These are phyloP conservation scores for Geotrichum siamense DNA, from an alignment of 1,139 yeast species.

Conservation along the genomic window DNA sequence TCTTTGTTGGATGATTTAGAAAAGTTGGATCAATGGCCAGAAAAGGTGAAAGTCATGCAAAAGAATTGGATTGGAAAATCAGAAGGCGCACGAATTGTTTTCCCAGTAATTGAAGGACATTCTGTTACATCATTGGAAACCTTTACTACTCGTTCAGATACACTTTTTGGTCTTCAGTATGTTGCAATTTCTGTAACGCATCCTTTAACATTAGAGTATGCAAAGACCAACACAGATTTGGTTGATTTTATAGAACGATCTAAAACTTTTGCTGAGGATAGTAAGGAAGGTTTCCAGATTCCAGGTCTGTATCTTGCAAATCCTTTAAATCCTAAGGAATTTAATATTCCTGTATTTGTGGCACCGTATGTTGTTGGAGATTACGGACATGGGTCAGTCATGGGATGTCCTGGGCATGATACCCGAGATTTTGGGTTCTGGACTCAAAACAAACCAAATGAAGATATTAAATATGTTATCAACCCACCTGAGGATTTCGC, in stretches of 20 bases:
- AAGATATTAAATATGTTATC: conserved; percentile 41
- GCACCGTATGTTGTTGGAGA: conserved; percentile 84
- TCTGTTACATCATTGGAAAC: conserved; percentile 39
- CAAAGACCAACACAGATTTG: conserved; percentile 38
- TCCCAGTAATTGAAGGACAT: conserved; percentile 22
- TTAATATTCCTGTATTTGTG: conserved; percentile 64
- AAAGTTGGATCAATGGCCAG: conserved; percentile 69
- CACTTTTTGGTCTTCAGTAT: conserved; percentile 74
- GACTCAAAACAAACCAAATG: conserved; percentile 50
- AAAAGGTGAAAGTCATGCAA: conserved; percentile 84
- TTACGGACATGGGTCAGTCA: conserved; percentile 89
- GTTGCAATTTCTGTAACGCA: conserved; percentile 71
- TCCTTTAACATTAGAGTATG: conserved; percentile 45
- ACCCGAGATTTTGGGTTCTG: conserved; percentile 75
- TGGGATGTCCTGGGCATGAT: conserved; percentile 98
- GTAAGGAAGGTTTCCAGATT: conserved; percentile 60
- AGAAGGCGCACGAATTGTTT: conserved; percentile 63
- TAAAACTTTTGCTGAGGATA: conserved; percentile 40
- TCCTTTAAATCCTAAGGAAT: conserved; percentile 44
- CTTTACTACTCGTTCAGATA: conserved; percentile 88
- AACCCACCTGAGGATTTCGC: conserved; percentile 34
- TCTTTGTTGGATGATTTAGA: conserved; percentile 58
- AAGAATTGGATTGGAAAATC: conserved; percentile 90
- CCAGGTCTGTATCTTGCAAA: conserved; percentile 44
- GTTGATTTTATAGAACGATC: conserved; percentile 41